Conservation (phyloP, 129 eudicot genomes). For the Deinandra increscens region DNA sequence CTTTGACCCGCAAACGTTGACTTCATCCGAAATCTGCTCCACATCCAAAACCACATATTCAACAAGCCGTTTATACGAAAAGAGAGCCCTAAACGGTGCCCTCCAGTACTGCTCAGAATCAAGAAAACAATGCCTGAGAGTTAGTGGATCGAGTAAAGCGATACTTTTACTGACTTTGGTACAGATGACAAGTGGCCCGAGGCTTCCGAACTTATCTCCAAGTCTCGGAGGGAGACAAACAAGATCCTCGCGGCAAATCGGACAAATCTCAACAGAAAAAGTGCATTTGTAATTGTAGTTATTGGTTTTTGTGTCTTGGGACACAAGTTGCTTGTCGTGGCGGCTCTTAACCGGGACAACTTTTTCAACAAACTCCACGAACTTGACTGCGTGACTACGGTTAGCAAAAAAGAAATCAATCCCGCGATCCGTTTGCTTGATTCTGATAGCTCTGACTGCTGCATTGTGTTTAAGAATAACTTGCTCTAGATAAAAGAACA, state of each 20-base stretch:
- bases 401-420: conserved; percentile 12
- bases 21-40: background rate
- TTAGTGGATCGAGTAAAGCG: conserved; percentile 11
- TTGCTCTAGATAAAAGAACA: conserved; percentile 7
- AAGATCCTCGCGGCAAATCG: conserved; percentile 11
- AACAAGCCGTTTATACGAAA: conserved; percentile 14
- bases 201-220: background rate
- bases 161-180: conserved; percentile 3
- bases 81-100: background rate
- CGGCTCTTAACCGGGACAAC: conserved; percentile 11
- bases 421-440: conserved; percentile 12
- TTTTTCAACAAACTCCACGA: conserved; percentile 15
- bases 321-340: conserved; percentile 13
- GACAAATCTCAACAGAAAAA: conserved; percentile 8
- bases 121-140: conserved; percentile 18
- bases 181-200: conserved; percentile 12
- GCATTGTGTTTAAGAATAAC: conserved; percentile 18
- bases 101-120: conserved; percentile 21
- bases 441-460: conserved; percentile 15
- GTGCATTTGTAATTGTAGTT: conserved; percentile 15
- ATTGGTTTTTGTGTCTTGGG: conserved; percentile 2
- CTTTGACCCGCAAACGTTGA: conserved; percentile 14
- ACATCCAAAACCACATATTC: conserved; percentile 7
- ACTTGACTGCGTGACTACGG: conserved; percentile 17
- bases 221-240: conserved; percentile 19